Evolutionary conservation across 345 rosid species (phyloP).

Genomic region (Microthlaspi erraticum): DNA sequence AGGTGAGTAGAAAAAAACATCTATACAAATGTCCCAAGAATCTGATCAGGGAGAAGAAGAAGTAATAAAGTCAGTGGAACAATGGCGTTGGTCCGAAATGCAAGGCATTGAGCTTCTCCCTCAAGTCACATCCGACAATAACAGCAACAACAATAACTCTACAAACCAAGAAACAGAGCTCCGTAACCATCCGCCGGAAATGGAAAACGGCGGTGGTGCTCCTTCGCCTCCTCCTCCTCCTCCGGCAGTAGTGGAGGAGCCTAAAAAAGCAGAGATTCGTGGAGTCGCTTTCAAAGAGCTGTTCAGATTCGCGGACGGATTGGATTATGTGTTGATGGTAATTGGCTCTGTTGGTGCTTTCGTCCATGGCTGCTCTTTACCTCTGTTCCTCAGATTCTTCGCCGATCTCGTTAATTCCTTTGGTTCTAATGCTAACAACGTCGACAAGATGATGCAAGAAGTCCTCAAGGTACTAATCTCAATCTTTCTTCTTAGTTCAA

Average conservation of each 20-base stretch:
- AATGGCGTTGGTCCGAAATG: slow-evolving; percentile 98
- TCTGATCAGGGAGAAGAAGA: slow-evolving; percentile 47
- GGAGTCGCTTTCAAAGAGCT: slow-evolving; percentile 78
- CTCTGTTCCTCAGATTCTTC: slow-evolving; percentile 92
- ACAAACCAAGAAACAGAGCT: slow-evolving; percentile 35
- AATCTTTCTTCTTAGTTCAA: neutral
- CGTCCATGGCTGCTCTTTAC: slow-evolving; percentile 93
- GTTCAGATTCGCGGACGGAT: slow-evolving; percentile 94
- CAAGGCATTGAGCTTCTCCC: slow-evolving; percentile 95
- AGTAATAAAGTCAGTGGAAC: slow-evolving; percentile 75
- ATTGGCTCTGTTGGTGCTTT: slow-evolving; percentile 96
- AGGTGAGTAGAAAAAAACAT: slow-evolving; percentile 47
- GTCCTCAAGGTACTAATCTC: slow-evolving; percentile 74
- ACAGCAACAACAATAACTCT: slow-evolving; percentile 31
- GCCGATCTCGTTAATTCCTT: slow-evolving; percentile 99
- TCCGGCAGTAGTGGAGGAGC: slow-evolving; percentile 37
- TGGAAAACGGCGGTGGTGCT: slow-evolving; percentile 56
- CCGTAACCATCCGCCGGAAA: slow-evolving; percentile 40
- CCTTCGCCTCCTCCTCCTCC: slow-evolving; percentile 35
- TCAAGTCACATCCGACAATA: slow-evolving; percentile 36
- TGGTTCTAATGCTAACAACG: slow-evolving; percentile 88
- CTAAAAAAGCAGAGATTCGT: slow-evolving; percentile 57
- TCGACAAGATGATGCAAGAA: slow-evolving; percentile 96
- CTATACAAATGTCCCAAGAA: slow-evolving; percentile 82
- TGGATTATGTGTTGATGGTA: slow-evolving; percentile 92